Evolutionary conservation across 768 basidiomycete genomes (phyloP).

Genomic region (Tricholomella constricta): DNA sequence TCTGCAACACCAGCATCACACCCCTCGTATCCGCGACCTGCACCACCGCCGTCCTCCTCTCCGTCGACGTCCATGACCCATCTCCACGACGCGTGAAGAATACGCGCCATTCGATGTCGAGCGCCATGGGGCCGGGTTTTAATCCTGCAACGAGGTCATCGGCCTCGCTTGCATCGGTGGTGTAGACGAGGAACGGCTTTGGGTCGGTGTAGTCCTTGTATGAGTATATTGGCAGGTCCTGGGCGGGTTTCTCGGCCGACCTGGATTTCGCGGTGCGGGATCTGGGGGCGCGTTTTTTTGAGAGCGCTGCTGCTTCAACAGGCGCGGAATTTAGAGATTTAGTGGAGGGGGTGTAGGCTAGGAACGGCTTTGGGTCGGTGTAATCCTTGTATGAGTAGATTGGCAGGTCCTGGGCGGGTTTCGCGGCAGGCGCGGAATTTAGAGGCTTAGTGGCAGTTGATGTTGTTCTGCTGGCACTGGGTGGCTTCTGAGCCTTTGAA

Average conservation of each 20-base stretch:
- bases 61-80: neutral
- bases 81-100: conserved; percentile 11
- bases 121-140: conserved; percentile 30
- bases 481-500: neutral
- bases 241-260: neutral
- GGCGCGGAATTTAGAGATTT: too few species aligned
- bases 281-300: too few species aligned
- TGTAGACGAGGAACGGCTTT: conserved; percentile 27
- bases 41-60: conserved; percentile 30
- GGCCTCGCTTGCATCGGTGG: conserved; percentile 29
- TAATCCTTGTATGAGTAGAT: conserved; percentile 33
- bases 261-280: neutral
- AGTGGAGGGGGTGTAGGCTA: conserved; percentile 32
- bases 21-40: conserved; percentile 33
- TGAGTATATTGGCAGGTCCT: conserved; percentile 26
- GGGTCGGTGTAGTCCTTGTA: conserved; percentile 30
- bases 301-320: too few species aligned
- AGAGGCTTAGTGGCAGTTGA: too few species aligned
- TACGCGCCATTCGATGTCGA: conserved; percentile 38
- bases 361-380: conserved; percentile 18
- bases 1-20: conserved; percentile 34
- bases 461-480: neutral
- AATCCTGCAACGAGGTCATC: conserved; percentile 31
- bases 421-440: too few species aligned
- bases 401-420: conserved; percentile 15